Percentiles rank a stretch among this genome's conserved stretches.
phyloP scores from a whole-genome alignment of 805 yeast genomes.

The Barnettozyma sucrosica region DNA sequence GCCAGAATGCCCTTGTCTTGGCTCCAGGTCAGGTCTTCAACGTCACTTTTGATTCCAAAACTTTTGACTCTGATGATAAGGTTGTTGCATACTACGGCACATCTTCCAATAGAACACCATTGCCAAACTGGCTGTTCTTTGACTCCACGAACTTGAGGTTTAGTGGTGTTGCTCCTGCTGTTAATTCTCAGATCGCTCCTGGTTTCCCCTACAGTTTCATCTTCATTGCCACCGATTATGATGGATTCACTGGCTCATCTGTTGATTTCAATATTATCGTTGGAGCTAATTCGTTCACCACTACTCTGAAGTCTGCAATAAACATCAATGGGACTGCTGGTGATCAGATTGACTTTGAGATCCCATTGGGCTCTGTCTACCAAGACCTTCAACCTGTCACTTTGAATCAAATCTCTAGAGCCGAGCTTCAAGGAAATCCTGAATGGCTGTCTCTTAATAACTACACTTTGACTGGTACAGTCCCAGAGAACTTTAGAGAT shows the following conservation, averaged over 20 bases:
- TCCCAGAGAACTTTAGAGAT: conserved; percentile 43
- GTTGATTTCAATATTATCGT: conserved; percentile 67
- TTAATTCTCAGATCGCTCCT: conserved; percentile 85
- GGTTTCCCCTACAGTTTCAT: conserved; percentile 63
- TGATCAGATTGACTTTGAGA: conserved; percentile 42
- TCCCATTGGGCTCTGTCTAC: conserved; percentile 60
- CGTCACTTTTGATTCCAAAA: conserved; percentile 54
- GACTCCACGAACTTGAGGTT: conserved; percentile 58
- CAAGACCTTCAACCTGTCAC: conserved; percentile 54
- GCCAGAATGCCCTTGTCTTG: conserved; percentile 66
- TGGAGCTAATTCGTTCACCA: conserved; percentile 83
- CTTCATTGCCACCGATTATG: conserved; percentile 73
- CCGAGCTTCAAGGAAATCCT: conserved; percentile 49
- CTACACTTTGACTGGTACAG: conserved; percentile 45
- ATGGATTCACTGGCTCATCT: conserved; percentile 66
- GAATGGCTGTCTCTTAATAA: conserved; percentile 47
- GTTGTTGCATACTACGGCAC: conserved; percentile 74
- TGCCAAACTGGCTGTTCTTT: conserved; percentile 86
- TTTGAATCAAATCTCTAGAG: conserved; percentile 47
- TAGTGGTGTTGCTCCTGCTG: conserved; percentile 83
- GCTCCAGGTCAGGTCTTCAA: conserved; percentile 63
- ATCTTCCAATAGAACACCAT: conserved; percentile 74
- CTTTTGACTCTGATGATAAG: conserved; percentile 50
- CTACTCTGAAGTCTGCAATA: conserved; percentile 51
- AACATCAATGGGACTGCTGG: conserved; percentile 65